phyloP scores from a whole-genome alignment of 2,329 filamentous ascomycete genomes.

The Sporothrix humicola region DNA sequence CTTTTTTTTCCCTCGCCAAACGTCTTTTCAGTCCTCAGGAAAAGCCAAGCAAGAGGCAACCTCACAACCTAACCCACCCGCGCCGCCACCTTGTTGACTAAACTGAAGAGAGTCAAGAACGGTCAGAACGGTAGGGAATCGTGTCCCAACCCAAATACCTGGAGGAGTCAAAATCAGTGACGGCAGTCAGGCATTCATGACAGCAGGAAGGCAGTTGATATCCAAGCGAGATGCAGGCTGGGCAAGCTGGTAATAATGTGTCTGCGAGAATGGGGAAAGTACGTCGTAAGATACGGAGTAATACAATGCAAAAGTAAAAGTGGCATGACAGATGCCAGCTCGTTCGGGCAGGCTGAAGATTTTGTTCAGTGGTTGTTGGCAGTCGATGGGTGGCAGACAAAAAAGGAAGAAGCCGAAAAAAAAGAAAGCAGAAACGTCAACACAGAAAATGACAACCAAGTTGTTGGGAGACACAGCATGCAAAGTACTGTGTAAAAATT shows the following conservation, averaged over 20 bases:
- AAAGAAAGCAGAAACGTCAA: background rate
- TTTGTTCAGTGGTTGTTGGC: background rate
- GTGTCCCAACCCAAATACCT: background rate
- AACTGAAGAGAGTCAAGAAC: no score
- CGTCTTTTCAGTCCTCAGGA: no score
- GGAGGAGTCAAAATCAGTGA: background rate
- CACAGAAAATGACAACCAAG: background rate
- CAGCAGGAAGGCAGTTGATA: background rate
- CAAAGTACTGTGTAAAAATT: background rate
- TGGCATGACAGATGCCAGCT: background rate
- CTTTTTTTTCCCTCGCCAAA: no score
- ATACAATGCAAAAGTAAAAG: background rate
- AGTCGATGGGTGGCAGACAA: no score
- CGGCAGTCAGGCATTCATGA: background rate
- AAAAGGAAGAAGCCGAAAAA: background rate
- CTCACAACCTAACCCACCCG: background rate
- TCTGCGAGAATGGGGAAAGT: conserved; percentile 1
- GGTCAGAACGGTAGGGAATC: no score
- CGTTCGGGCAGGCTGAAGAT: background rate
- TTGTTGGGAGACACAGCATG: background rate
- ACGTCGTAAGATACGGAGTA: background rate
- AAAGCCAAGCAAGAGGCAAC: background rate
- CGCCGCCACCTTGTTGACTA: background rate
- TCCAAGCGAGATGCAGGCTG: background rate
- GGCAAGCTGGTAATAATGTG: background rate